phyloP scores from a whole-genome alignment of 2,329 filamentous ascomycete genomes.

The Nemania serpens region DNA sequence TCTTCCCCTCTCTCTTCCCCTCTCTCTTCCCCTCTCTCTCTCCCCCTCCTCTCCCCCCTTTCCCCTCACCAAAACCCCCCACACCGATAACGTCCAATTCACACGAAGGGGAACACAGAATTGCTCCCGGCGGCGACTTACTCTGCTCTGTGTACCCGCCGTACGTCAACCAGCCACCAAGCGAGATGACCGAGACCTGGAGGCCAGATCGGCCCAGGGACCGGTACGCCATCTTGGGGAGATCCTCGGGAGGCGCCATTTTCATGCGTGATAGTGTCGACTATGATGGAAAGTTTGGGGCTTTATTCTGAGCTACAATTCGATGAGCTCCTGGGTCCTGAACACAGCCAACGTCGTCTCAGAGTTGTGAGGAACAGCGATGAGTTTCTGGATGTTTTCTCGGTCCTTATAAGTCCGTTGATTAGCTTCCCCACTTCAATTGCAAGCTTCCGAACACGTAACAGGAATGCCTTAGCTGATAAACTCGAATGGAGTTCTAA shows the following conservation, averaged over 20 bases:
- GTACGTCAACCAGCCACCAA: slow-evolving; percentile 76
- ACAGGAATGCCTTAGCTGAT: no score
- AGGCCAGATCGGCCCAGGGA: slow-evolving; percentile 66
- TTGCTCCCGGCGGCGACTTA: slow-evolving; percentile 40
- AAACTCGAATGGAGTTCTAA: no score
- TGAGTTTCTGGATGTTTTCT: no score
- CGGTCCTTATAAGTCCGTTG: neutral
- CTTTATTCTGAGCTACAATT: no score
- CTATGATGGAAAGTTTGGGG: neutral
- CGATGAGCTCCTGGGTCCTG: no score
- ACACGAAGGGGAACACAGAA: neutral
- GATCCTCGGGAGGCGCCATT: slow-evolving; percentile 29
- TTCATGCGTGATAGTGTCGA: neutral
- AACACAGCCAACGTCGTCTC: no score
- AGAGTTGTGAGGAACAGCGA: no score
- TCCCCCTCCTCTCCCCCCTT: neutral
- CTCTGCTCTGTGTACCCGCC: slow-evolving; percentile 73
- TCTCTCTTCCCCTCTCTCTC: no score
- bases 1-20: no score
- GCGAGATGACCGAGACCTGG: slow-evolving; percentile 73
- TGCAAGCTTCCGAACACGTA: neutral
- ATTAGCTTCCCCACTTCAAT: neutral
- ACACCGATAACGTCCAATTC: neutral
- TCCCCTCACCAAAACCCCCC: neutral
- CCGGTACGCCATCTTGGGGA: slow-evolving; percentile 31